These are phyloP conservation scores for Mucor irregularis DNA, from an alignment of 371 early-diverging fungal species.

Conservation along the genomic window DNA sequence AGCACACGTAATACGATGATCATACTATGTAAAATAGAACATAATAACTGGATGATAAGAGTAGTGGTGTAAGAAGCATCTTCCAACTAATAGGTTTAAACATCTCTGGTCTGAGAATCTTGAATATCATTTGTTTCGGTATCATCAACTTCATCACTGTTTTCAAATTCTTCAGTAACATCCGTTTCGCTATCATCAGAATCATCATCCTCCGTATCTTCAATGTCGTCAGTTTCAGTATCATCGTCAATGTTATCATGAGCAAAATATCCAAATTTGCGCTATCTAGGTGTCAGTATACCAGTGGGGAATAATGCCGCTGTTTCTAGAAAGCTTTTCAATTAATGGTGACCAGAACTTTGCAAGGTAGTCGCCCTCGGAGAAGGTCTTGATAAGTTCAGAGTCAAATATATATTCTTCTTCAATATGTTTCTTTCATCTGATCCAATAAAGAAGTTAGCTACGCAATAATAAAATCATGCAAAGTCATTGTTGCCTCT, in stretches of 20 bases:
- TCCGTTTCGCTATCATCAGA: slow-evolving; percentile 2
- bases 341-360: slow-evolving; percentile 7
- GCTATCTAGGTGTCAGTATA: slow-evolving; percentile 2
- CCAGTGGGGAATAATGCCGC: slow-evolving; percentile 8
- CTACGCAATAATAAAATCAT: slow-evolving; percentile 2
- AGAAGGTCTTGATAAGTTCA: slow-evolving; percentile 5
- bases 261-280: slow-evolving; percentile 1
- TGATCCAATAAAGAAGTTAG: slow-evolving; percentile 10
- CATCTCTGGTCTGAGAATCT: slow-evolving; percentile 4
- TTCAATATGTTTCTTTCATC: slow-evolving; percentile 12
- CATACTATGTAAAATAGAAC: slow-evolving; percentile 6
- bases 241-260: too few species aligned
- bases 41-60: slow-evolving; percentile 1
- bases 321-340: slow-evolving; percentile 11
- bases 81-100: not conserved
- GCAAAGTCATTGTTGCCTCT: slow-evolving; percentile 8
- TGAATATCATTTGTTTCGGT: slow-evolving; percentile 10
- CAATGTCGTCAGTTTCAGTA: slow-evolving; percentile 5
- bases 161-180: slow-evolving; percentile 10
- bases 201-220: slow-evolving; percentile 5
- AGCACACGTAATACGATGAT: slow-evolving; percentile 1
- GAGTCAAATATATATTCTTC: slow-evolving; percentile 8
- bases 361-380: not conserved
- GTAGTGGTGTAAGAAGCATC: not conserved
- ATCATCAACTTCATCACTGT: slow-evolving; percentile 5